phyloP scores from a whole-genome alignment of 306 rosid species.

The Gastrolobium villosum region DNA sequence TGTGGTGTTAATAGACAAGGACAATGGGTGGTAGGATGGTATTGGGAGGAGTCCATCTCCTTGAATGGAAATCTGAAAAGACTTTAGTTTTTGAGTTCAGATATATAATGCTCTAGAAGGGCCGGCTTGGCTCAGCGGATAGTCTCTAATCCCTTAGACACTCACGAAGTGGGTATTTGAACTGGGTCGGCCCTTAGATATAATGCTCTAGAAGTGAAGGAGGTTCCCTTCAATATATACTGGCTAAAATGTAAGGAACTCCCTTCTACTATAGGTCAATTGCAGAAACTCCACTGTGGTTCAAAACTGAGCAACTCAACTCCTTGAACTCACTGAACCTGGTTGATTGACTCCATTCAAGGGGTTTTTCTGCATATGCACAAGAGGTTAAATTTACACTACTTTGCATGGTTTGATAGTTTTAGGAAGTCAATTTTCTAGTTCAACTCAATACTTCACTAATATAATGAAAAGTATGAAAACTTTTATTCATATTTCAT shows the following conservation, averaged over 20 bases:
- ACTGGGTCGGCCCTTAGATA: no score
- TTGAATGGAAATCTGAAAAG: background rate
- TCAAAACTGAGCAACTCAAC: background rate
- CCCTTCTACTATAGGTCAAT: background rate
- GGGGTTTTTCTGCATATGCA: background rate
- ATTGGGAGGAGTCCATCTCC: background rate
- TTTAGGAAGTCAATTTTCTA: background rate
- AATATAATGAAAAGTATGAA: background rate
- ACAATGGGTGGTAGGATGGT: background rate
- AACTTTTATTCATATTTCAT: background rate
- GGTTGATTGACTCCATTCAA: background rate
- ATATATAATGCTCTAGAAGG: background rate
- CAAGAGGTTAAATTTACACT: background rate
- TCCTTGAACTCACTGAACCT: background rate
- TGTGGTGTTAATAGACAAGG: background rate
- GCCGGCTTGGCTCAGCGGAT: no score
- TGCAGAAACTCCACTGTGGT: background rate
- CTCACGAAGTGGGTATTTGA: no score
- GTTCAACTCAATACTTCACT: background rate
- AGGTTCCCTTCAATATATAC: no score
- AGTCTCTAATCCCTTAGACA: no score
- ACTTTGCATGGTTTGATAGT: background rate
- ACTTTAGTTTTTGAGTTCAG: background rate
- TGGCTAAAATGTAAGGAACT: background rate
- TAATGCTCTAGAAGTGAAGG: no score